A percentile compares a stretch with the other conserved stretches of the same genome.
Evolutionary conservation across 768 basidiomycete genomes (phyloP).

Genomic region (Tulasnella sp.): DNA sequence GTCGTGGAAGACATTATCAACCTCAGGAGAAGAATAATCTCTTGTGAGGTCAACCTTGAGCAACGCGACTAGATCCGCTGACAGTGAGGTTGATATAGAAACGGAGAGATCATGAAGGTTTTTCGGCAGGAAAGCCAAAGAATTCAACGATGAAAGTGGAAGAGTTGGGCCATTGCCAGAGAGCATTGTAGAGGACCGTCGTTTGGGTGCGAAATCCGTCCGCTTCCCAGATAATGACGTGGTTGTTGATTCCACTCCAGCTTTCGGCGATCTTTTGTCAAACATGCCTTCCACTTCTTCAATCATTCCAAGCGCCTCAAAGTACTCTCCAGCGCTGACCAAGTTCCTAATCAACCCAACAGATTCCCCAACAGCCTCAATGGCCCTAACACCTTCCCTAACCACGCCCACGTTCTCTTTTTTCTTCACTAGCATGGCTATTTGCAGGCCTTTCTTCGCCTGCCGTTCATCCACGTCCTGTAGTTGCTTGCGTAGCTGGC

Average conservation of each 20-base stretch:
- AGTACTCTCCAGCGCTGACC: constrained; percentile 80
- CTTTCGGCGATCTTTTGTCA: neutral
- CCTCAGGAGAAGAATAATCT: constrained; percentile 14
- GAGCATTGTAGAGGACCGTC: constrained; percentile 19
- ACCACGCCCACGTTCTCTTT: constrained; percentile 48
- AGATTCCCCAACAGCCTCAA: constrained; percentile 67
- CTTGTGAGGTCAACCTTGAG: constrained; percentile 53
- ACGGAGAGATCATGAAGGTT: constrained; percentile 58
- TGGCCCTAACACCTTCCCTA: constrained; percentile 45
- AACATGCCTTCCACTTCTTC: constrained; percentile 42
- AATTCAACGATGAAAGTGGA: constrained; percentile 52
- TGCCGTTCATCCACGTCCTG: constrained; percentile 61
- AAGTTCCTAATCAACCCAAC: constrained; percentile 53
- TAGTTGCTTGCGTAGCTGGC: constrained; percentile 55
- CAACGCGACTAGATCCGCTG: constrained; percentile 61
- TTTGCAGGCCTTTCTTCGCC: constrained; percentile 65
- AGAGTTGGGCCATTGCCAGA: constrained; percentile 32
- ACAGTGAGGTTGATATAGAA: constrained; percentile 64
- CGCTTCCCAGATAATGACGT: too few species aligned
- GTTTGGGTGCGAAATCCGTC: constrained; percentile 19
- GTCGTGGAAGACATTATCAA: constrained; percentile 36
- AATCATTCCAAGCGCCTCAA: constrained; percentile 64
- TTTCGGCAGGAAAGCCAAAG: constrained; percentile 61
- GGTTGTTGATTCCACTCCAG: constrained; percentile 12
- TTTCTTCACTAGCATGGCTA: constrained; percentile 41